Evolutionary conservation across 768 basidiomycete genomes (phyloP).

Genomic region (Pholiota microspora): DNA sequence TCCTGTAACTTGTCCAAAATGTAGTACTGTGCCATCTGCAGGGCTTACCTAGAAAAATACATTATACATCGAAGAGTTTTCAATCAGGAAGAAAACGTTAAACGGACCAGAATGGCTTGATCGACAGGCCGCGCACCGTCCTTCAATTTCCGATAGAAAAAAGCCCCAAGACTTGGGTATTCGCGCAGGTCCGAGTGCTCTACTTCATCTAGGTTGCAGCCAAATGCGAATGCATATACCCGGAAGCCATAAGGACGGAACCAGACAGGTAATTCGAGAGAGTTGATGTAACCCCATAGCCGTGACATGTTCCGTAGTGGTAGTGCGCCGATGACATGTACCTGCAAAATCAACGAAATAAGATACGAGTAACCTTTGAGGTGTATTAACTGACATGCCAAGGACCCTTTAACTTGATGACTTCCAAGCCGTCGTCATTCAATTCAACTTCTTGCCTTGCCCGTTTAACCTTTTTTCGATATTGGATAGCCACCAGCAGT

Average conservation of each 20-base stretch:
- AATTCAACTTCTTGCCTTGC: slow-evolving; percentile 66
- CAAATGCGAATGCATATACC: slow-evolving; percentile 85
- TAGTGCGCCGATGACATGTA: slow-evolving; percentile 94
- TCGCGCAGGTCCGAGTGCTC: slow-evolving; percentile 72
- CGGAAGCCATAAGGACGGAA: slow-evolving; percentile 88
- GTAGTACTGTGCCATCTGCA: slow-evolving; percentile 89
- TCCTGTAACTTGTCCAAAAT: slow-evolving; percentile 83
- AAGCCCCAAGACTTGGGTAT: slow-evolving; percentile 89
- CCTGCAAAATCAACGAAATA: slow-evolving; percentile 40
- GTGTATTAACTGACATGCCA: slow-evolving; percentile 70
- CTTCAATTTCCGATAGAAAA: slow-evolving; percentile 91
- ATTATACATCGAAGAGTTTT: neutral
- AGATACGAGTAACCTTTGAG: neutral
- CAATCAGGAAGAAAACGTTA: neutral
- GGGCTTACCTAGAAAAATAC: slow-evolving; percentile 69
- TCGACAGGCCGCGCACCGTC: slow-evolving; percentile 80
- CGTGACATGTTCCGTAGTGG: slow-evolving; percentile 95
- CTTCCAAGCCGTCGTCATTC: slow-evolving; percentile 80
- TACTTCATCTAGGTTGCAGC: slow-evolving; percentile 91
- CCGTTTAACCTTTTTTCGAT: slow-evolving; percentile 54
- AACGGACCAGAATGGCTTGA: slow-evolving; percentile 64
- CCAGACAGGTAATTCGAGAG: slow-evolving; percentile 91
- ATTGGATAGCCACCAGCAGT: slow-evolving; percentile 79
- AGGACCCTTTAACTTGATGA: slow-evolving; percentile 81
- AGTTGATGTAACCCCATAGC: slow-evolving; percentile 95